phyloP scores from a whole-genome alignment of 805 yeast species.

The Monosporozyma solicola region DNA sequence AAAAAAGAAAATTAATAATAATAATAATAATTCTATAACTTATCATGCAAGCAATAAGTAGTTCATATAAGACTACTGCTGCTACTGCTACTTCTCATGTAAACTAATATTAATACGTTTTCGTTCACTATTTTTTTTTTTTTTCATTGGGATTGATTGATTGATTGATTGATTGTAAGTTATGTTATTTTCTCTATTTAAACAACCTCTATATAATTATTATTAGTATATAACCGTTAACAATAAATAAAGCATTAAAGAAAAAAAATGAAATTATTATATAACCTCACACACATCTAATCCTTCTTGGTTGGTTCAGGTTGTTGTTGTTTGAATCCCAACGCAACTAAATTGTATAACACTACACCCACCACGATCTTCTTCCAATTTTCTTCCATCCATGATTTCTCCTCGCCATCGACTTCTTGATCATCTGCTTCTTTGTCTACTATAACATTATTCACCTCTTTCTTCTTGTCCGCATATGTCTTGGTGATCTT shows the following conservation, averaged over 20 bases:
- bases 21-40: not conserved
- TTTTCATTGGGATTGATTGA: not conserved
- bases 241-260: not conserved
- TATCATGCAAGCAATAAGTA: not conserved
- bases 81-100: not conserved
- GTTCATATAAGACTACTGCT: not conserved
- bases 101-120: not conserved
- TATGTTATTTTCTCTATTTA: not conserved
- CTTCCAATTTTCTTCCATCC: constrained; percentile 28
- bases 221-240: no score
- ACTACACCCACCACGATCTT: constrained; percentile 20
- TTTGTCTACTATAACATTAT: constrained; percentile 5
- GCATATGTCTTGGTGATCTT: constrained; percentile 27
- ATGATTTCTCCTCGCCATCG: constrained; percentile 9
- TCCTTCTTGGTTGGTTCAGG: not conserved
- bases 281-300: not conserved
- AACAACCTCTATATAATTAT: not conserved
- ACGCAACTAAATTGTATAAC: constrained; percentile 11
- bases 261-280: not conserved
- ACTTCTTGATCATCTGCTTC: constrained; percentile 13
- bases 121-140: not conserved
- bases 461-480: constrained; percentile 16
- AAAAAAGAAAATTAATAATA: not conserved
- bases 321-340: not conserved
- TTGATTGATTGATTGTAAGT: not conserved